Evolutionary conservation across 2,329 filamentous ascomycete genomes (phyloP).

Genomic region (Pseudogymnoascus destructans): DNA sequence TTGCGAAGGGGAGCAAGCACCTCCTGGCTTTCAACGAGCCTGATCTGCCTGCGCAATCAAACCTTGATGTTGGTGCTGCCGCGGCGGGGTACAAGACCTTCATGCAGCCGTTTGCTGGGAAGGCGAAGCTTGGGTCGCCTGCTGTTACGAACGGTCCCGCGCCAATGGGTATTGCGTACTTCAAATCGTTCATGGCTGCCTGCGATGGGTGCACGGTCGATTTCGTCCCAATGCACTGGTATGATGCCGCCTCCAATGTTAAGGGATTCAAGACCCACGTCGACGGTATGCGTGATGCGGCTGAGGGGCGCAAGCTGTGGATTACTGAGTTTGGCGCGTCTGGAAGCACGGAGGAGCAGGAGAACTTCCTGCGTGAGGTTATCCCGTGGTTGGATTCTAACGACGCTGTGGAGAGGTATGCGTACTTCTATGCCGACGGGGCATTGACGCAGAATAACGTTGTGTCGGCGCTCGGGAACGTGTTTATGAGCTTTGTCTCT

Average conservation of each 20-base stretch:
- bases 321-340: conserved; percentile 33
- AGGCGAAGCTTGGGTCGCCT: conserved; percentile 34
- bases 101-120: conserved; percentile 33
- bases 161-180: conserved; percentile 32
- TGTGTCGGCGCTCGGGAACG: not conserved
- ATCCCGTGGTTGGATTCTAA: conserved; percentile 33
- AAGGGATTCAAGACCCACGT: conserved; percentile 33
- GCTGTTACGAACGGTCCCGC: conserved; percentile 34
- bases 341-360: conserved; percentile 23
- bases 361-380: conserved; percentile 31
- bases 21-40: conserved; percentile 63
- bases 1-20: conserved; percentile 40
- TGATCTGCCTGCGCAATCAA: conserved; percentile 46
- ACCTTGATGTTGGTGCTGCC: conserved; percentile 29
- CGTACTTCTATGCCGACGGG: conserved; percentile 24
- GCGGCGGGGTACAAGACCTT: conserved; percentile 30
- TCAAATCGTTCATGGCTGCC: conserved; percentile 31
- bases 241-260: conserved; percentile 28
- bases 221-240: conserved; percentile 36
- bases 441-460: not conserved
- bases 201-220: conserved; percentile 33
- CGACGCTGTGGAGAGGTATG: conserved; percentile 29
- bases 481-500: not conserved
- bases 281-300: conserved; percentile 15
- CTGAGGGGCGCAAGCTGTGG: conserved; percentile 25